Conservation (phyloP, 495 filamentous ascomycete genomes). For the Penicillium canescens region DNA sequence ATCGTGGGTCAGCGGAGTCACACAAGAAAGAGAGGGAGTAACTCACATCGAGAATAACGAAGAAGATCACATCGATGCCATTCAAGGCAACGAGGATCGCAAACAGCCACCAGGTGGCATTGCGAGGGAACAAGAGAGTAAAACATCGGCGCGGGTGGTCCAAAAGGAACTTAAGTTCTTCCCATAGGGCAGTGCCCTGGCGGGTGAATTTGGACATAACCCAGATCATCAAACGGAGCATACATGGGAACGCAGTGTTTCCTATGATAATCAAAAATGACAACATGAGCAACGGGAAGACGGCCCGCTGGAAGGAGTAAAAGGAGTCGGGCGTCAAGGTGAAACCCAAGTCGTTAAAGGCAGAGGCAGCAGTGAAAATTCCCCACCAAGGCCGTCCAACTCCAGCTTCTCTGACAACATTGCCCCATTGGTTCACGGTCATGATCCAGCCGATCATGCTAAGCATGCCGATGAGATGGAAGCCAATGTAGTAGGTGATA, state of each 20-base stretch:
- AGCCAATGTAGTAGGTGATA: slow-evolving; percentile 72
- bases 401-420: slow-evolving; percentile 59
- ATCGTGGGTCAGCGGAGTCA: slow-evolving; percentile 14
- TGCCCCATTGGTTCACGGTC: slow-evolving; percentile 52
- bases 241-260: slow-evolving; percentile 92
- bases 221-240: slow-evolving; percentile 92
- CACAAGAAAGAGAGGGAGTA: background rate
- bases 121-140: slow-evolving; percentile 84
- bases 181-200: slow-evolving; percentile 66
- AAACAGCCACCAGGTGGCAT: slow-evolving; percentile 96
- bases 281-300: slow-evolving; percentile 72
- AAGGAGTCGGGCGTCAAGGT: slow-evolving; percentile 92
- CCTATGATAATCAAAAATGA: slow-evolving; percentile 85
- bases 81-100: slow-evolving; percentile 82
- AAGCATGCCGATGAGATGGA: slow-evolving; percentile 72
- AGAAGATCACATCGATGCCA: slow-evolving; percentile 80
- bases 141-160: slow-evolving; percentile 96
- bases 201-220: slow-evolving; percentile 58
- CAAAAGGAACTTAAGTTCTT: slow-evolving; percentile 85
- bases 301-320: slow-evolving; percentile 76
- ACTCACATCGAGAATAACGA: slow-evolving; percentile 84
- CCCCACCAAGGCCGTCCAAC: slow-evolving; percentile 83
- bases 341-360: slow-evolving; percentile 88
- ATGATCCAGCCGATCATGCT: slow-evolving; percentile 80
- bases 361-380: slow-evolving; percentile 79